Evolutionary conservation across 192 early-diverging fungal species (phyloP).

Genomic region (Coemansia sp.): DNA sequence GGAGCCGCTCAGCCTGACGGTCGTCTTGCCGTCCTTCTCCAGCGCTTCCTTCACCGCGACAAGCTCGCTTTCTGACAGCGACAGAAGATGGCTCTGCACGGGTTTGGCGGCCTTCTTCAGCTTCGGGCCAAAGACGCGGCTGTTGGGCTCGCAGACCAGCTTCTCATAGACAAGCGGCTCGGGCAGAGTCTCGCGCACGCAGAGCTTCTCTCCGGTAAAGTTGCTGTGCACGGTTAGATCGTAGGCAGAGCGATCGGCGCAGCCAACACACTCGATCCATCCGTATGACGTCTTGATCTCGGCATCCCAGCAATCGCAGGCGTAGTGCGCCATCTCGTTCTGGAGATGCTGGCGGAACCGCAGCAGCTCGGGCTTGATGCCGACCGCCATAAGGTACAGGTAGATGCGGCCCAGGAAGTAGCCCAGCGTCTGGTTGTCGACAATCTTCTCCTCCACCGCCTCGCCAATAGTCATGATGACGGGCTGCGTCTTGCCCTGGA

Average conservation of each 20-base stretch:
- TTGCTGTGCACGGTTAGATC: slow-evolving; percentile 91
- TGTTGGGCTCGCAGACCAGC: slow-evolving; percentile 83
- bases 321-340: slow-evolving; percentile 99
- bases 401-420: slow-evolving; percentile 98
- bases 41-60: slow-evolving; percentile 55
- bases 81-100: slow-evolving; percentile 75
- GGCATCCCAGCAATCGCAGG: slow-evolving; percentile 98
- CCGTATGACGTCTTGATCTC: slow-evolving; percentile 94
- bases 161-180: slow-evolving; percentile 78
- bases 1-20: slow-evolving; percentile 27
- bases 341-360: slow-evolving; percentile 98
- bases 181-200: slow-evolving; percentile 85
- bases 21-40: slow-evolving; percentile 28
- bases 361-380: slow-evolving; percentile 80
- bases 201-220: slow-evolving; percentile 88
- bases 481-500: slow-evolving; percentile 72
- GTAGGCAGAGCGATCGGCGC: slow-evolving; percentile 98
- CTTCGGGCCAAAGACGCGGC: slow-evolving; percentile 91
- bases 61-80: slow-evolving; percentile 58
- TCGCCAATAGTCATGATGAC: slow-evolving; percentile 81
- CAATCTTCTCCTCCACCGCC: slow-evolving; percentile 79
- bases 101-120: slow-evolving; percentile 91
- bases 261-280: slow-evolving; percentile 99
- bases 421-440: slow-evolving; percentile 98
- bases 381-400: slow-evolving; percentile 85